Base-by-base conservation (phyloP, 2,329 filamentous ascomycete genomes). In the Microascus cirrosus region DNA sequence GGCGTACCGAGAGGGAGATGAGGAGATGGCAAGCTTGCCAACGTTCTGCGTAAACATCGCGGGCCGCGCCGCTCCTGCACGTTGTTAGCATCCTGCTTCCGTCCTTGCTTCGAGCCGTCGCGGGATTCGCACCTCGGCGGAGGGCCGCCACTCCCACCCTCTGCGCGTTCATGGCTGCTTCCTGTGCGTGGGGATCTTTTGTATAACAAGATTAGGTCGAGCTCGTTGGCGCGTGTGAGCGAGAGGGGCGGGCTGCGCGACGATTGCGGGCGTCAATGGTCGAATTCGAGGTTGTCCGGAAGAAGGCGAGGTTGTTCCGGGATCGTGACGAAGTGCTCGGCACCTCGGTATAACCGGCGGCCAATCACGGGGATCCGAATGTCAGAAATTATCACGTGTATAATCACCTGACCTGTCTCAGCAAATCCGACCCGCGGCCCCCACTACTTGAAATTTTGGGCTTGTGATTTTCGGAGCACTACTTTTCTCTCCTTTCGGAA, bases 81-180 rank as follows among this genome's bases (percentile, higher is more conserved):
- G 13, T 24, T 3, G 45, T 50, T 25, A 24, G 53, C 24, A 25
- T 32, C 34, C 32, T 20, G 52, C 50, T 55, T 1, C 42, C 8
- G 12, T 12, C 6, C 1, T 18, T 18, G 6, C 39, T 6, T n/a
- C 15, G 39, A 18, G 3, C n/a, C 15, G 22, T 10, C 11, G n/a
- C 11, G 22, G 22, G 45, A 24, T 50, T 22, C 45, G 65, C 69
- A 83, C 81, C 77, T 78, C 80, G 77, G 70, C 80, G 79, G 69
- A 83, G 71, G 69, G 80, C 80, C 72, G 77, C 76, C 64, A 82
- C 68, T 70, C 80, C 81, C 66, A 81, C 74, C 73, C 80, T 73
- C 66, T 80, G 78, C 67, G 78, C 75, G 69, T 76, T 78, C 81
- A 84, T 84, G 51, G 64, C 71, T 67, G 63, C 63, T 35, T 22